These are phyloP conservation scores for Fusarium caatingaense DNA, from an alignment of 2,329 filamentous ascomycete genomes.

Conservation along the genomic window DNA sequence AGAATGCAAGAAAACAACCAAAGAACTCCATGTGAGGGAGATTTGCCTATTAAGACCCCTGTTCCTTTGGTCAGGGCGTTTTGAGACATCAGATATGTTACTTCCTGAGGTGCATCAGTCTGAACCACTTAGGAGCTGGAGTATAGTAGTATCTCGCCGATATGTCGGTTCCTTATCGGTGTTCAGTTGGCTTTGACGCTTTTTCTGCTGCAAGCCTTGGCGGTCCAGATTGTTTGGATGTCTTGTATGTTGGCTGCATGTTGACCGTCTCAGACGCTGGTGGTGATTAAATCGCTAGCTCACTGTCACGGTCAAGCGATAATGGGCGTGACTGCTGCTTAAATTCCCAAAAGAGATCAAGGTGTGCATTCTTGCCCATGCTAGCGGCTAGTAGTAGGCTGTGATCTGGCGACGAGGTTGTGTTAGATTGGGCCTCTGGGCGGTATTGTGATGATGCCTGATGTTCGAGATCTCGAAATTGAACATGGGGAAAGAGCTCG, in stretches of 20 bases:
- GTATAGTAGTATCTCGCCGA: conserved; percentile 15
- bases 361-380: conserved; percentile 12
- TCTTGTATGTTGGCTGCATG: conserved; percentile 35
- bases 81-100: conserved; percentile 33
- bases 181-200: conserved; percentile 22
- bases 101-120: conserved; percentile 15
- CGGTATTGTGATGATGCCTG: conserved; percentile 27
- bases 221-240: conserved; percentile 27
- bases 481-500: conserved; percentile 19
- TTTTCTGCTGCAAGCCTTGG: conserved; percentile 2
- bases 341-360: background rate
- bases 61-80: conserved; percentile 24
- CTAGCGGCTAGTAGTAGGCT: conserved; percentile 7
- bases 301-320: conserved; percentile 25
- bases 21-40: conserved; percentile 6
- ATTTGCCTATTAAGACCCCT: conserved; percentile 16
- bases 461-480: conserved; percentile 26
- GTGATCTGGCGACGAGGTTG: conserved; percentile 5
- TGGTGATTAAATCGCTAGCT: conserved; percentile 34
- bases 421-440: conserved; percentile 15
- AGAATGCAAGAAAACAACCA: conserved; percentile 12
- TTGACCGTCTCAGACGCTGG: conserved; percentile 17
- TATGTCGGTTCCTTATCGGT: conserved; percentile 27
- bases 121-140: conserved; percentile 20
- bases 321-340: conserved; percentile 25